phyloP scores from a whole-genome alignment of 2,329 filamentous ascomycete species.

The Trichoderma sp. region DNA sequence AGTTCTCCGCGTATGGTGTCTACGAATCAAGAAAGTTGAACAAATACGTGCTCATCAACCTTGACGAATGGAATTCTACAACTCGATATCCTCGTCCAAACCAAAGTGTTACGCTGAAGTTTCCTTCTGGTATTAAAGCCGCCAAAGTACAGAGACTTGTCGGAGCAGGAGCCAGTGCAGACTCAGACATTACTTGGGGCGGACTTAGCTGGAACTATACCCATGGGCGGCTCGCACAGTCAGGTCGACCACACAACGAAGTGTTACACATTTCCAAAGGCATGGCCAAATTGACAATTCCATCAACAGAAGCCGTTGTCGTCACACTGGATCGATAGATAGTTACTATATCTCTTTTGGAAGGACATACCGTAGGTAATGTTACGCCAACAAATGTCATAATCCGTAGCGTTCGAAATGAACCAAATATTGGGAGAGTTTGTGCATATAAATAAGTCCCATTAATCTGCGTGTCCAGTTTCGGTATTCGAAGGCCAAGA shows the following conservation, averaged over 20 bases:
- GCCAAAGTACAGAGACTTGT: constrained; percentile 1
- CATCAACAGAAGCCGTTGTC: constrained; percentile 3
- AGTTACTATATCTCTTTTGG: background rate
- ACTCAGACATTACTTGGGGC: constrained; percentile 2
- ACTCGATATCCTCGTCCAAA: background rate
- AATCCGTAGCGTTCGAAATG: too few relatives aligned
- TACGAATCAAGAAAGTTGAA: background rate
- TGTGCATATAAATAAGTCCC: too few relatives aligned
- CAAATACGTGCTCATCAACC: constrained; percentile 3
- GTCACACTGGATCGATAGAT: background rate
- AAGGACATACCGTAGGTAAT: too few relatives aligned
- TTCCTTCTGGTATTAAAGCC: background rate
- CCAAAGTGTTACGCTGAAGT: background rate
- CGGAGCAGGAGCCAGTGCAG: background rate
- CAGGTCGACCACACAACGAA: background rate
- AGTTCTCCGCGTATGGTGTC: background rate
- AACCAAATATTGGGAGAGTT: too few relatives aligned
- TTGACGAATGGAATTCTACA: constrained; percentile 9
- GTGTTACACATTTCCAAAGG: background rate
- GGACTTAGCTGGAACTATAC: constrained; percentile 9
- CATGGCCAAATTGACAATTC: background rate
- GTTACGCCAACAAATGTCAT: too few relatives aligned
- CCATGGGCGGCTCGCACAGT: background rate
- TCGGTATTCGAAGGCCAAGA: too few relatives aligned
- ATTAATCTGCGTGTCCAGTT: too few relatives aligned